Percentiles rank a stretch among this genome's conserved stretches.
Conservation (phyloP, 2,329 filamentous ascomycete species). For the Fusarium papillatum region DNA sequence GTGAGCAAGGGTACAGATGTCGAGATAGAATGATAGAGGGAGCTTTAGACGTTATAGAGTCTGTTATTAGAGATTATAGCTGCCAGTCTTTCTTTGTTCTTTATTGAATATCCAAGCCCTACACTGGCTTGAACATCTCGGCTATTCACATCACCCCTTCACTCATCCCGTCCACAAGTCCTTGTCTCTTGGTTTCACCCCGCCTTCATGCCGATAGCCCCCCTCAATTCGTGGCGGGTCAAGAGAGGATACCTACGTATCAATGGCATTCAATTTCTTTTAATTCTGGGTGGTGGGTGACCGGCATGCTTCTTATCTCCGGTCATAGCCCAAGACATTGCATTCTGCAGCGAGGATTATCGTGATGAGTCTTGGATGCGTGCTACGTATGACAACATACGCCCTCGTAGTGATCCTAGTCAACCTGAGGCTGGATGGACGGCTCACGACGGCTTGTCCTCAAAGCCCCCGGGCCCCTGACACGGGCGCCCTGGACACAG, state of each 20-base stretch:
- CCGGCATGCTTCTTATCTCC: not conserved
- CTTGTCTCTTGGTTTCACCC: constrained; percentile 11
- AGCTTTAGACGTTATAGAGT: not conserved
- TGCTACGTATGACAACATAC: not conserved
- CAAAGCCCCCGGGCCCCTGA: not conserved
- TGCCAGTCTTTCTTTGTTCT: not conserved
- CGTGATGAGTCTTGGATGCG: not conserved
- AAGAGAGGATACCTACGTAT: not conserved
- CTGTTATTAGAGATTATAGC: not conserved
- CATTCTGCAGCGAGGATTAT: not conserved
- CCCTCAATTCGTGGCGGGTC: constrained; percentile 7
- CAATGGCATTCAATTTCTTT: not conserved
- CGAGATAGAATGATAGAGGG: not conserved
- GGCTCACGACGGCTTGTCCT: constrained; percentile 10
- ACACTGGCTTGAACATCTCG: not conserved
- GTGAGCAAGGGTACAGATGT: not conserved
- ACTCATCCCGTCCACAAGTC: not conserved
- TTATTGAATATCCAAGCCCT: not conserved
- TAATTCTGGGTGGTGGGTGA: not conserved
- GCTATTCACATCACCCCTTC: not conserved
- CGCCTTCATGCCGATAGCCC: constrained; percentile 20
- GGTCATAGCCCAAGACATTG: not conserved
- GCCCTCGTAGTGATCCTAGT: not conserved
- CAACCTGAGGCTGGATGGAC: not conserved
- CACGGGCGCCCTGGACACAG: constrained; percentile 8